Base-by-base conservation (phyloP, 2,329 filamentous ascomycete species). In the Raffaelea ambrosiae region DNA sequence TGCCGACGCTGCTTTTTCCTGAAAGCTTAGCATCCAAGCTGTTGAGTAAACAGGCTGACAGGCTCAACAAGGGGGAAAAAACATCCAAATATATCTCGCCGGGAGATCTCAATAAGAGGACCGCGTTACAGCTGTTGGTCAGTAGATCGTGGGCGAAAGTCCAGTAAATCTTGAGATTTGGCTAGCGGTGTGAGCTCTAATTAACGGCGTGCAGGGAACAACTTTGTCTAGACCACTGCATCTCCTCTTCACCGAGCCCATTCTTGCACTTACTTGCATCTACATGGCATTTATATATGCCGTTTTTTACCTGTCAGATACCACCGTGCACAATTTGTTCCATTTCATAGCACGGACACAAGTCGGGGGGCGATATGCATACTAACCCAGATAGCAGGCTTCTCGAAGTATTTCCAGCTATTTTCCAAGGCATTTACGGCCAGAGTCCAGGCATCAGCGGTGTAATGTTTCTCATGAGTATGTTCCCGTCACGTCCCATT, bases 251-350 rank as follows among this genome's bases (percentile, higher is more conserved):
- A 7, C 16, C n/a, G 42, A 44, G 8, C n/a, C 42, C 4, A 21
- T 44, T 7, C 18, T 44, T 11, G 9, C 16, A 10, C 8, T 44
- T 5, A n/a, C 26, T 3, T 44, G 26, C 19, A 16, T 35, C 4
- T 44, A 44, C n/a, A 33, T 44, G 18, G 42, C 42, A 3, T 35
- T 44, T 20, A n/a, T 44, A 3, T 44, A 44, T 44, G 14, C 42
- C 3, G 13, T 44, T 13, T 44, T 44, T 35, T 44, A 44, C 23
- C 31, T 44, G 42, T 35, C 19, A 20, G 26, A 33, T 9, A 33
- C 9, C 31, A 9, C 9, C 16, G 9, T 33, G 9, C 9, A 9
- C 16, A 9, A 16, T 33, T 33, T 9, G 31, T 44, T 9, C 4
- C 4, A 3, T 13, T n/a, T 20, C 13, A 19, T 20, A n/a, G n/a